phyloP scores from a whole-genome alignment of 257 asterid genomes.

The Penstemon eatonii region DNA sequence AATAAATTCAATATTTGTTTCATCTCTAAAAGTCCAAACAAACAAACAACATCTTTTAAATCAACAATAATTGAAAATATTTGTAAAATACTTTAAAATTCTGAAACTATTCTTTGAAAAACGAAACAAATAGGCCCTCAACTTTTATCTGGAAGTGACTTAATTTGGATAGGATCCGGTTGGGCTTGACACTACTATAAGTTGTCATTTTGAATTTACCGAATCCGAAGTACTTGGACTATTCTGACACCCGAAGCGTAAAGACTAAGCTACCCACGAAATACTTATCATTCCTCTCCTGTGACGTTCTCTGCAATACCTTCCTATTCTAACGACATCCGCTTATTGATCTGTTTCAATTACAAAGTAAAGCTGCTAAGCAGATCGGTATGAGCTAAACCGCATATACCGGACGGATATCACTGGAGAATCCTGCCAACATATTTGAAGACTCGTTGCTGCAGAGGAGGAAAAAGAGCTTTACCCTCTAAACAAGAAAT shows the following conservation, averaged over 20 bases:
- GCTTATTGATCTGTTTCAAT: no score
- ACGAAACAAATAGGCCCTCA: no score
- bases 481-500: conserved; percentile 27
- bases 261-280: conserved; percentile 40
- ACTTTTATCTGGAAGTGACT: no score
- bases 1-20: no score
- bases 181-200: no score
- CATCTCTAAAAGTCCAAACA: no score
- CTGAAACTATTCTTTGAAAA: no score
- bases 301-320: conserved; percentile 5
- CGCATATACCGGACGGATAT: conserved; percentile 15
- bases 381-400: neutral
- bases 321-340: neutral
- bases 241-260: conserved; percentile 37
- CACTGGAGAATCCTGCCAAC: conserved; percentile 28
- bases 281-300: conserved; percentile 16
- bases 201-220: neutral
- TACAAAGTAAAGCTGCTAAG: neutral
- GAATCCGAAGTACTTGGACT: neutral
- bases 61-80: no score
- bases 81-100: no score
- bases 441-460: conserved; percentile 31
- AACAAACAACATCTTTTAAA: no score
- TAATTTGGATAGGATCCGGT: no score
- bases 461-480: conserved; percentile 8